A percentile compares a stretch with the other conserved stretches of the same genome.
Conservation (phyloP, 179 eudicot species). For the Spergularia azorica region DNA sequence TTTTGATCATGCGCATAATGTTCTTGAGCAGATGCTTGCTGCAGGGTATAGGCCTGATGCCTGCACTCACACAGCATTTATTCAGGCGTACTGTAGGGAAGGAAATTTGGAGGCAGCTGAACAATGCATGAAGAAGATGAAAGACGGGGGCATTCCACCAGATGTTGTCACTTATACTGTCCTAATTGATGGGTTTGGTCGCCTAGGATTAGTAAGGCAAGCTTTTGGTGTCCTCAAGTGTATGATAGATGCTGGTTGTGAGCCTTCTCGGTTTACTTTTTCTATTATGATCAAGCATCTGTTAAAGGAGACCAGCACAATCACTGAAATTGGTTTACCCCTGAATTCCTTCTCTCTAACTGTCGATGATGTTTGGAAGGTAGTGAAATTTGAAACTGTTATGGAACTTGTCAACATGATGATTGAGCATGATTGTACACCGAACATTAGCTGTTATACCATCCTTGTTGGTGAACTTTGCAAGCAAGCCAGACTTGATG, state of each 20-base stretch:
- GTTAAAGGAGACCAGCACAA: conserved; percentile 30
- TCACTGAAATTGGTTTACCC: conserved; percentile 24
- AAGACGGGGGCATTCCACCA: conserved; percentile 46
- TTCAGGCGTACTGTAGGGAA: conserved; percentile 63
- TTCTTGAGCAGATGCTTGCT: conserved; percentile 56
- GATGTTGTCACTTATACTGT: conserved; percentile 71
- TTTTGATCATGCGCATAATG: conserved; percentile 58
- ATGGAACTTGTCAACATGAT: conserved; percentile 54
- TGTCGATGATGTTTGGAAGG: conserved; percentile 65
- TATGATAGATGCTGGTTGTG: conserved; percentile 66
- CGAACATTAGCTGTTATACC: conserved; percentile 45
- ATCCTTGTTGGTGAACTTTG: conserved; percentile 61
- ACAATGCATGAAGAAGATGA: conserved; percentile 62
- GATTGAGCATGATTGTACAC: conserved; percentile 54
- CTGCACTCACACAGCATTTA: conserved; percentile 70
- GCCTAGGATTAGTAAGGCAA: conserved; percentile 43
- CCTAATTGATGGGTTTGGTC: conserved; percentile 71
- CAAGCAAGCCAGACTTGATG: conserved; percentile 55
- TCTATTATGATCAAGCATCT: conserved; percentile 71
- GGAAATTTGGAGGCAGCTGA: conserved; percentile 75
- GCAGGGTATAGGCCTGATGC: conserved; percentile 72
- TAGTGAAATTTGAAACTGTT: conserved; percentile 63
- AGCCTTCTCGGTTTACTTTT: conserved; percentile 74
- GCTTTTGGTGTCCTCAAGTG: conserved; percentile 62
- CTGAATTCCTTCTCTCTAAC: conserved; percentile 33